Evolutionary conservation across 2,329 filamentous ascomycete species (phyloP), one percentile per base, ranked within the genome.

Genomic region (Magnaporthiopsis poae): DNA sequence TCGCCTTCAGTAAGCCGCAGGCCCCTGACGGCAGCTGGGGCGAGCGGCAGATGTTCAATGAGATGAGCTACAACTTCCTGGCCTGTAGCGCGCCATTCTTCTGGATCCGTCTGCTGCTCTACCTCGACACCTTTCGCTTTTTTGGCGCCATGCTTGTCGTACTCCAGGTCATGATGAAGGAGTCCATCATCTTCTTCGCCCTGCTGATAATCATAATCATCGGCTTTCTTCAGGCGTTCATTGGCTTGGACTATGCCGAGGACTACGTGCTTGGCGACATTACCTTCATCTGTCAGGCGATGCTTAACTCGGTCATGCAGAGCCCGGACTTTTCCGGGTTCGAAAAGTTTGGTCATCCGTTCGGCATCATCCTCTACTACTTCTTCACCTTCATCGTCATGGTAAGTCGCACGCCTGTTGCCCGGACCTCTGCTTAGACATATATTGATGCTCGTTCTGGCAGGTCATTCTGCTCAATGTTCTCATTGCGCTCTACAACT

Each of bases 121-220:
- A 97, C 74, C 86, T 99, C 25, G 95, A 99, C 77, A 91, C 90
- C 46, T 86, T 96, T 82, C 88, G 91, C 66, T 99, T 99, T 81
- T 99, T 99, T 73, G 95, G 95, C 31, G 92, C 94, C 64, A 99
- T 99, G 95, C 85, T 99, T 0, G 94, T 99, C 1, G 93, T 99
- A 1, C 82, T 99, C 61, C 96, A 98, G 76, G 90, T 93, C 65
- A 93, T 94, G 90, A 93, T 94, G 90, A 92, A 91, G 73, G 90
- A 94, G 77, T 96, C 91, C 0, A 82, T 97, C 71, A 98, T 98
- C 70, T 99, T 99, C 82, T 99, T 99, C 73, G 92, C 93, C 0
- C 82, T 99, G 25, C 83, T 99, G 12, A 80, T 90, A 64, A 88
- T 98, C 65, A 88, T 99, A 67, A 83, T 96, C 67, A 76, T 94